Conservation (phyloP, 1,284 basidiomycete species). For the Wallemia ichthyophaga region DNA sequence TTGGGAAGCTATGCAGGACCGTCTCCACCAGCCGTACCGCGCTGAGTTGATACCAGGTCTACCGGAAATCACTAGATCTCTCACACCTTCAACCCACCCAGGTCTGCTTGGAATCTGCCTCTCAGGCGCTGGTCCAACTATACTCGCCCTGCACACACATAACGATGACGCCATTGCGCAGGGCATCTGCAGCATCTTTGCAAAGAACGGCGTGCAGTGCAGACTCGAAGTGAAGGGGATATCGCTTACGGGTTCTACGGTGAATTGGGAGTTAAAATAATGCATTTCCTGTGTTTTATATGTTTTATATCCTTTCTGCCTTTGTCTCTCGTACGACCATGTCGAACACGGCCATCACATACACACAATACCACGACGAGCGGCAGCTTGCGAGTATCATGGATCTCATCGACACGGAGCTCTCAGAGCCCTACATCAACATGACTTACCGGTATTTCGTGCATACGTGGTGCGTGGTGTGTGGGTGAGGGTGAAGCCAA, state of each 20-base stretch:
- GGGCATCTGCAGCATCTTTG: slow-evolving; percentile 7
- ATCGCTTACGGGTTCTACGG: not conserved
- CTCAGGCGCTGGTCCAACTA: slow-evolving; percentile 90
- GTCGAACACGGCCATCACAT: slow-evolving; percentile 20
- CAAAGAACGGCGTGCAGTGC: slow-evolving; percentile 6
- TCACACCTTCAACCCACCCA: slow-evolving; percentile 65
- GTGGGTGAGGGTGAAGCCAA: too few relatives aligned
- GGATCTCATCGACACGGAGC: slow-evolving; percentile 58
- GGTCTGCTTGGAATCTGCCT: slow-evolving; percentile 89
- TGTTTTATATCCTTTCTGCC: not conserved
- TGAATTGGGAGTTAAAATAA: not conserved
- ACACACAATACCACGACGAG: slow-evolving; percentile 42
- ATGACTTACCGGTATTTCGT: slow-evolving; percentile 85
- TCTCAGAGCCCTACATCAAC: slow-evolving; percentile 83
- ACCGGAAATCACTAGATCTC: slow-evolving; percentile 54
- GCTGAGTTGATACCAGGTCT: slow-evolving; percentile 74
- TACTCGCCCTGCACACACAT: slow-evolving; percentile 71
- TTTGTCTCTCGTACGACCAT: too few relatives aligned
- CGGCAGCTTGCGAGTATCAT: slow-evolving; percentile 49
- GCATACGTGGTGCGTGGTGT: slow-evolving; percentile 40
- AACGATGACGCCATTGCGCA: slow-evolving; percentile 29
- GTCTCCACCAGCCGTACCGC: slow-evolving; percentile 88
- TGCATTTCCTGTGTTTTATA: not conserved
- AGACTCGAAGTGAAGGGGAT: slow-evolving; percentile 6
- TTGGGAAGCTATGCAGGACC: slow-evolving; percentile 98